Evolutionary conservation across 2,329 filamentous ascomycete genomes (phyloP).

Genomic region (Phaeosphaeriaceae sp.): DNA sequence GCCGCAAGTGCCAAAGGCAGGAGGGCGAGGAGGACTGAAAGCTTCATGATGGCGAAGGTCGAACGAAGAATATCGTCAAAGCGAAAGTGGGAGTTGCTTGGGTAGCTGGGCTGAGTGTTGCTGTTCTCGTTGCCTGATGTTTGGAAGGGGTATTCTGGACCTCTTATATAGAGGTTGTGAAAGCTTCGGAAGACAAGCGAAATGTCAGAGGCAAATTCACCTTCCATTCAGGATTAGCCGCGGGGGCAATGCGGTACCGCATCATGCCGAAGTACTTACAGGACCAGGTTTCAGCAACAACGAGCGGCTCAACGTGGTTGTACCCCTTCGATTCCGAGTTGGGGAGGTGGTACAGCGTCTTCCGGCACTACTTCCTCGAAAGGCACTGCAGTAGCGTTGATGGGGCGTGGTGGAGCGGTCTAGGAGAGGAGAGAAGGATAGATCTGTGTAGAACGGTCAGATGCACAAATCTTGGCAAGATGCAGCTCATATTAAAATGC

Average conservation of each 20-base stretch:
- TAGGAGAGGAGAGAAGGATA: constrained; percentile 26
- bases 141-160: constrained; percentile 13
- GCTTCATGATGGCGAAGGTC: constrained; percentile 47
- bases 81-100: constrained; percentile 16
- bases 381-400: constrained; percentile 33
- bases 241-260: constrained; percentile 18
- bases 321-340: constrained; percentile 34
- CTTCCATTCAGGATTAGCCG: constrained; percentile 41
- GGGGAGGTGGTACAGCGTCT: constrained; percentile 39
- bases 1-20: constrained; percentile 46
- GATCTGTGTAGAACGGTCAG: constrained; percentile 22
- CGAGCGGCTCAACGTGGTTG: constrained; percentile 32
- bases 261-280: constrained; percentile 22
- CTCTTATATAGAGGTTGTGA: constrained; percentile 40
- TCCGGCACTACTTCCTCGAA: constrained; percentile 30
- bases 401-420: constrained; percentile 19
- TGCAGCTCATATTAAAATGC: constrained; percentile 37
- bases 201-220: constrained; percentile 26
- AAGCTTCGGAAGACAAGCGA: constrained; percentile 12
- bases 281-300: constrained; percentile 16
- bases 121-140: constrained; percentile 37
- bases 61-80: constrained; percentile 17
- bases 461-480: constrained; percentile 34
- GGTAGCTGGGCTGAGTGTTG: constrained; percentile 26
- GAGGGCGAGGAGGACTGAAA: constrained; percentile 47